Evolutionary conservation across 2,329 filamentous ascomycete species (phyloP).

Genomic region (Fusarium oligoseptatum): DNA sequence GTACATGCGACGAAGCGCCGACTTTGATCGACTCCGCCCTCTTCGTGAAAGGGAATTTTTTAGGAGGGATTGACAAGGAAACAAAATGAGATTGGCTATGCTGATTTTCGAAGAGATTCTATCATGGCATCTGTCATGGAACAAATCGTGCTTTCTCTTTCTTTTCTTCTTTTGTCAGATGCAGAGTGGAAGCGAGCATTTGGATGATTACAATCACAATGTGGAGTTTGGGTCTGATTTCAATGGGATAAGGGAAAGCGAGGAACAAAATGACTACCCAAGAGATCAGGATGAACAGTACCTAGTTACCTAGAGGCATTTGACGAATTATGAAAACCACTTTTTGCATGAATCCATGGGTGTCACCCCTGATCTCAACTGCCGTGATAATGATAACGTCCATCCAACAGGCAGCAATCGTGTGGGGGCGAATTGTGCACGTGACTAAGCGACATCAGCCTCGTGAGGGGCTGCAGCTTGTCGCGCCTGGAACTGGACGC

Average conservation of each 20-base stretch:
- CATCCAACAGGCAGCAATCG: neutral
- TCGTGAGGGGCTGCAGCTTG: conserved; percentile 20
- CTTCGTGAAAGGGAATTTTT: neutral
- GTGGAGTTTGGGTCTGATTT: conserved; percentile 2
- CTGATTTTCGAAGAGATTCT: neutral
- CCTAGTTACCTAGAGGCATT: neutral
- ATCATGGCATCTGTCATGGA: neutral
- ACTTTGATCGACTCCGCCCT: neutral
- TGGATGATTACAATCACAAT: neutral
- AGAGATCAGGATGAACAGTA: neutral
- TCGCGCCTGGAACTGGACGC: conserved; percentile 37
- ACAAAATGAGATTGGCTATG: neutral
- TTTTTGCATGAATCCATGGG: neutral
- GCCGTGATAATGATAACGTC: neutral
- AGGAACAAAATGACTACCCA: neutral
- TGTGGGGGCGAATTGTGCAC: conserved; percentile 31
- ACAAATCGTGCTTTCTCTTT: neutral
- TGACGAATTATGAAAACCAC: neutral
- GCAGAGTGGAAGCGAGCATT: neutral
- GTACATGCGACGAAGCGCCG: conserved; percentile 34
- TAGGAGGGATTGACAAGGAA: neutral
- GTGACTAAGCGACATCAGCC: conserved; percentile 37
- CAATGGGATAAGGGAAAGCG: neutral
- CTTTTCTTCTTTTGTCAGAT: neutral
- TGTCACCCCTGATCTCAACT: neutral